Conservation (phyloP, 2,329 filamentous ascomycete genomes). For the Aspergillus uvarum region DNA sequence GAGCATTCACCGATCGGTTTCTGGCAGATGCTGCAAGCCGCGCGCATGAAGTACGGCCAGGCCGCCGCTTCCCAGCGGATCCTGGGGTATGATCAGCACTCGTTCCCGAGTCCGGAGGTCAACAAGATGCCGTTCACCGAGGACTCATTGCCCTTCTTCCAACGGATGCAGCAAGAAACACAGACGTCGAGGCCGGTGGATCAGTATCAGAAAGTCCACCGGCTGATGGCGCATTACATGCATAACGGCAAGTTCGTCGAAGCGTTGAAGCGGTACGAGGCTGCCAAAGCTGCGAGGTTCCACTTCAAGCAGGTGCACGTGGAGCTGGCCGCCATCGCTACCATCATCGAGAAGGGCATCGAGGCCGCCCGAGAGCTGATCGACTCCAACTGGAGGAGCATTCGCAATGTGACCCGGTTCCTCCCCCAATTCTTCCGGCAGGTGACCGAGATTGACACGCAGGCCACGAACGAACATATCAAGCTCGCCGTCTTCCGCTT, state of each 20-base stretch:
- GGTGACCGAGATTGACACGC: slow-evolving; percentile 27
- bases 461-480: slow-evolving; percentile 27
- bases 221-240: slow-evolving; percentile 40
- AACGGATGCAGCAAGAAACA: slow-evolving; percentile 30
- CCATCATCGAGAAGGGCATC: slow-evolving; percentile 33
- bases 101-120: slow-evolving; percentile 27
- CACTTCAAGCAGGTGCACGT: slow-evolving; percentile 36
- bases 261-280: slow-evolving; percentile 32
- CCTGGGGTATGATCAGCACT: slow-evolving; percentile 36
- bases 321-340: slow-evolving; percentile 38
- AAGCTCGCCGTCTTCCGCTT: slow-evolving; percentile 41
- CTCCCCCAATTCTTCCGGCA: slow-evolving; percentile 40
- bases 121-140: slow-evolving; percentile 27
- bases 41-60: slow-evolving; percentile 33
- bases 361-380: slow-evolving; percentile 33
- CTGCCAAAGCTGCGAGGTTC: slow-evolving; percentile 30
- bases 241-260: slow-evolving; percentile 36
- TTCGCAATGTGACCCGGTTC: slow-evolving; percentile 24
- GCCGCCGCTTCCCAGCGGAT: slow-evolving; percentile 36
- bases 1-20: slow-evolving; percentile 38
- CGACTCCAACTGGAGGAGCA: slow-evolving; percentile 30
- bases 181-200: slow-evolving; percentile 30
- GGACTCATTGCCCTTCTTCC: slow-evolving; percentile 28
- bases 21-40: slow-evolving; percentile 43
- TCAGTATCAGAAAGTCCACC: slow-evolving; percentile 36